phyloP scores from a whole-genome alignment of 805 yeast genomes.

The Teunomyces stri region DNA sequence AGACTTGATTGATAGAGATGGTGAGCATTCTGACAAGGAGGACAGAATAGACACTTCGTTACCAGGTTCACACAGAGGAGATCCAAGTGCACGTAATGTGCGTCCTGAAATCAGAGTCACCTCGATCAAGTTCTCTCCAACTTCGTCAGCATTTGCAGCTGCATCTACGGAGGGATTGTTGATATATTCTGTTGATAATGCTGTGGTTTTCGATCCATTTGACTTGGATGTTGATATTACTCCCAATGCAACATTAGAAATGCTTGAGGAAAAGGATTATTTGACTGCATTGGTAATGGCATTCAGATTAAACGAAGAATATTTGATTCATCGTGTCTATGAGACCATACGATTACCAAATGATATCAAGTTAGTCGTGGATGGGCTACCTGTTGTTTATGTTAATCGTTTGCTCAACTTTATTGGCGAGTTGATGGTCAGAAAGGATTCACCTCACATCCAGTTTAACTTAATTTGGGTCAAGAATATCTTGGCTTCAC shows the following conservation, averaged over 20 bases:
- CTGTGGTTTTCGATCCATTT: conserved; percentile 83
- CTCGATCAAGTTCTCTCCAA: conserved; percentile 79
- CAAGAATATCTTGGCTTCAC: conserved; percentile 60
- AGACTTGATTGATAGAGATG: conserved; percentile 78
- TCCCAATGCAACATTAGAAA: conserved; percentile 67
- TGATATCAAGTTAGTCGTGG: conserved; percentile 65
- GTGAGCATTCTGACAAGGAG: conserved; percentile 82
- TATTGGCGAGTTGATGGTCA: conserved; percentile 56
- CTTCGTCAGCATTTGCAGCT: conserved; percentile 87
- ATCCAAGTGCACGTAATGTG: conserved; percentile 68
- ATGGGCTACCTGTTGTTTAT: conserved; percentile 76
- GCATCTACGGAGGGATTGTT: conserved; percentile 93
- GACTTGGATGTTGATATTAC: conserved; percentile 93
- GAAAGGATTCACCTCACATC: conserved; percentile 66
- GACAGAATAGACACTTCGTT: conserved; percentile 71
- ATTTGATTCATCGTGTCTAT: conserved; percentile 68
- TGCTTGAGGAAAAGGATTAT: conserved; percentile 59
- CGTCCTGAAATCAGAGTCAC: conserved; percentile 85
- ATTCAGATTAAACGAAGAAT: conserved; percentile 81
- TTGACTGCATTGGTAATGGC: conserved; percentile 86
- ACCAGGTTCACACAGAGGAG: conserved; percentile 84
- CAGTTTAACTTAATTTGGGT: conserved; percentile 87
- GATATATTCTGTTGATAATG: conserved; percentile 75
- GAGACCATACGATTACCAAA: conserved; percentile 63
- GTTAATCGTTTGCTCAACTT: conserved; percentile 64